These are phyloP conservation scores for Crotalaria pallida DNA, from an alignment of 306 rosid genomes.

Conservation along the genomic window DNA sequence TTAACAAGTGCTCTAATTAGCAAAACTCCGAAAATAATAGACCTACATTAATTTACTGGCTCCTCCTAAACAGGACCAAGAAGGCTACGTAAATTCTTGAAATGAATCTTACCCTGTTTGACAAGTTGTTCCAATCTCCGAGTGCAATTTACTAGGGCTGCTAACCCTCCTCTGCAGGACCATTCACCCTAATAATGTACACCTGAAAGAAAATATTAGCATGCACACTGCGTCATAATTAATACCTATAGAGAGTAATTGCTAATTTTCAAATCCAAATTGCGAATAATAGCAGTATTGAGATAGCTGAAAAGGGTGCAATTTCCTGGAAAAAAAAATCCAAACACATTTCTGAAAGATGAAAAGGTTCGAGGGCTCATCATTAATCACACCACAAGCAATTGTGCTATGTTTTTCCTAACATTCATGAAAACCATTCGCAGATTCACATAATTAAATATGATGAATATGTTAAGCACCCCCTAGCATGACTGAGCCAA, in stretches of 20 bases:
- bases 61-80: too few relatives aligned
- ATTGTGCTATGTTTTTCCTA: not conserved
- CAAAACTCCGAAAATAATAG: not conserved
- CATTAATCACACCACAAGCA: not conserved
- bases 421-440: conserved; percentile 8
- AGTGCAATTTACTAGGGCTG: not conserved
- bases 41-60: conserved; percentile 18
- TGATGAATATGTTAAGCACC: not conserved
- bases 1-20: not conserved
- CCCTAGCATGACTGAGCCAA: not conserved
- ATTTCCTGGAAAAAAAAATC: not conserved
- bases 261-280: not conserved
- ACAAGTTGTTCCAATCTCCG: not conserved
- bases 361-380: not conserved
- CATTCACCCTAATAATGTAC: conserved; percentile 27
- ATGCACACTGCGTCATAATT: not conserved
- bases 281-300: not conserved
- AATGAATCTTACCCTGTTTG: too few relatives aligned
- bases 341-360: not conserved
- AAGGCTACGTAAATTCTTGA: too few relatives aligned
- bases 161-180: conserved; percentile 14
- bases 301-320: not conserved
- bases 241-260: not conserved
- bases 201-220: not conserved
- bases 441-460: not conserved